phyloP scores from a whole-genome alignment of 176 grass and related monocot genomes.

The Luzula sylvatica region DNA sequence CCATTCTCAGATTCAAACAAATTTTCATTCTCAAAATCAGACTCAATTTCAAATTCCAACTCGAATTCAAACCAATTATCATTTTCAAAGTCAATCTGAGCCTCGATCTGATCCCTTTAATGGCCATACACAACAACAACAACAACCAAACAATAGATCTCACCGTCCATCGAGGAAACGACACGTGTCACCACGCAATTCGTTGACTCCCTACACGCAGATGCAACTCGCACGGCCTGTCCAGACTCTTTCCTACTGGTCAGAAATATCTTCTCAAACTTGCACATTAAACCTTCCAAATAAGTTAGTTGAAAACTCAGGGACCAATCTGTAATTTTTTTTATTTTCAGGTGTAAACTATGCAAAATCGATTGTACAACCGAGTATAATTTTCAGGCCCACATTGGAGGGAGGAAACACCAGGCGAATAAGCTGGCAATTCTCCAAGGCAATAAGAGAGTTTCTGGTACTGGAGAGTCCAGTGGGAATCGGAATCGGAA shows the following conservation, averaged over 20 bases:
- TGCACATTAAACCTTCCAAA: slow-evolving; percentile 23
- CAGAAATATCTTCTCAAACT: slow-evolving; percentile 7
- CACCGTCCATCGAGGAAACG: neutral
- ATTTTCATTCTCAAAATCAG: too few species aligned
- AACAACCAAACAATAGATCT: slow-evolving; percentile 14
- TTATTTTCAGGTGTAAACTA: slow-evolving; percentile 59
- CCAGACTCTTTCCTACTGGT: slow-evolving; percentile 17
- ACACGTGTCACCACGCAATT: neutral
- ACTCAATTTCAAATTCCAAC: too few species aligned
- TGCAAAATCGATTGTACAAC: slow-evolving; percentile 70
- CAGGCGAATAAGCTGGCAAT: slow-evolving; percentile 41
- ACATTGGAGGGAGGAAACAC: slow-evolving; percentile 66
- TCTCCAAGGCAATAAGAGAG: slow-evolving; percentile 23
- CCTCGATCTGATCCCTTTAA: neutral
- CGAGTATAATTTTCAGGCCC: slow-evolving; percentile 46
- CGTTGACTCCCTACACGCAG: slow-evolving; percentile 13
- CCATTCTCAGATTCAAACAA: neutral
- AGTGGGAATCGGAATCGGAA: neutral
- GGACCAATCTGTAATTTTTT: slow-evolving; percentile 30
- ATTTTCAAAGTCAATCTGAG: neutral
- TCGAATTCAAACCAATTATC: slow-evolving; percentile 1
- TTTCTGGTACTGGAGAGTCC: slow-evolving; percentile 14
- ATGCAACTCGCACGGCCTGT: slow-evolving; percentile 5
- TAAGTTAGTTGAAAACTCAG: slow-evolving; percentile 39
- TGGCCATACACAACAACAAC: neutral